These are phyloP conservation scores for Coemansia sp. DNA, from an alignment of 192 early-diverging fungal genomes.

Conservation along the genomic window DNA sequence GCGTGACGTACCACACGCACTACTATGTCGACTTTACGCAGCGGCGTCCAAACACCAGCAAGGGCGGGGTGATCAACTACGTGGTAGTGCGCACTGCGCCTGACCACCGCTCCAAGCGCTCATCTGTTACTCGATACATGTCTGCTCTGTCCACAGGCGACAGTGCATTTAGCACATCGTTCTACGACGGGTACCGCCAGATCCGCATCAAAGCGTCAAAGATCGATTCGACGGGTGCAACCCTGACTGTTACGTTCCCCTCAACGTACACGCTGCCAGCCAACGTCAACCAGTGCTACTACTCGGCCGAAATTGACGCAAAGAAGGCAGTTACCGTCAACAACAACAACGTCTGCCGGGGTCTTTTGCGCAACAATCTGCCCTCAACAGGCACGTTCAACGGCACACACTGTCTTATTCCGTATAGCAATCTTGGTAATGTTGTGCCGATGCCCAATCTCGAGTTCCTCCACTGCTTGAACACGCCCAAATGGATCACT, in stretches of 20 bases:
- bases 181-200: not conserved
- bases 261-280: not conserved
- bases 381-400: not conserved
- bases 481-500: not conserved
- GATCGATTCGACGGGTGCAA: not conserved
- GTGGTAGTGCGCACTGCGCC: not conserved
- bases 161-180: not conserved
- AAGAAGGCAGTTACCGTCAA: not conserved
- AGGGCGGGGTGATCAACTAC: not conserved
- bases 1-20: not conserved
- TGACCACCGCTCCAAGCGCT: slow-evolving; percentile 2
- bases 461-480: not conserved
- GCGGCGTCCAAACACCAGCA: not conserved
- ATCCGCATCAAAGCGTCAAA: not conserved
- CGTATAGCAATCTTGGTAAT: not conserved
- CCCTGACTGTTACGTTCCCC: not conserved
- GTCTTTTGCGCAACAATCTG: not conserved
- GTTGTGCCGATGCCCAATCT: not conserved
- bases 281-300: slow-evolving; percentile 6
- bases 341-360: not conserved
- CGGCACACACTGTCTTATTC: not conserved
- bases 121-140: not conserved
- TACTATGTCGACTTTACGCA: slow-evolving; percentile 6
- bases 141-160: not conserved
- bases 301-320: not conserved